Evolutionary conservation across 495 filamentous ascomycete genomes (phyloP).

Genomic region (Terfezia claveryi): DNA sequence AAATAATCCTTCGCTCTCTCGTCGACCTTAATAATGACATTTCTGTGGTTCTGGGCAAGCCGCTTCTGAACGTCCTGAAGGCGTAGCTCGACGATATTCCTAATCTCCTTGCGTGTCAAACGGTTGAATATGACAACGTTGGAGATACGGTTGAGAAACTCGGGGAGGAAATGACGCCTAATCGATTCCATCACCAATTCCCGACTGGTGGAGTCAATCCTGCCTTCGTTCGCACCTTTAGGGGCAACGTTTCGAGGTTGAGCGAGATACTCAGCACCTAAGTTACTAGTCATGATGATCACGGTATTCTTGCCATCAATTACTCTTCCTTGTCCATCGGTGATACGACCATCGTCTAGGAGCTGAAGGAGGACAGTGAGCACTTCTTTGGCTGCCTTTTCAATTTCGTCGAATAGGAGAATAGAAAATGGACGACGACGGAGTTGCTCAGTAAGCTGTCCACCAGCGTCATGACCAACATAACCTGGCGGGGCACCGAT

Average conservation of each 20-base stretch:
- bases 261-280: constrained; percentile 83
- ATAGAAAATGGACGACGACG: constrained; percentile 93
- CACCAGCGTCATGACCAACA: constrained; percentile 87
- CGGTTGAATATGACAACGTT: constrained; percentile 97
- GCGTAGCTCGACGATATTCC: constrained; percentile 85
- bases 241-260: constrained; percentile 36
- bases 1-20: constrained; percentile 77
- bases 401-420: constrained; percentile 89
- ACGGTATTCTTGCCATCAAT: constrained; percentile 95
- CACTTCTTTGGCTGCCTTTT: constrained; percentile 96
- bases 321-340: constrained; percentile 83
- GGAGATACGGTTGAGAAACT: constrained; percentile 94
- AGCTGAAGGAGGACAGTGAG: constrained; percentile 90
- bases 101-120: constrained; percentile 66
- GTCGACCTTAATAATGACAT: constrained; percentile 52
- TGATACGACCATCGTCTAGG: constrained; percentile 97
- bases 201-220: constrained; percentile 65
- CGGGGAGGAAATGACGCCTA: constrained; percentile 86
- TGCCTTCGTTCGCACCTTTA: constrained; percentile 33
- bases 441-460: constrained; percentile 82
- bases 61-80: constrained; percentile 78
- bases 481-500: constrained; percentile 95
- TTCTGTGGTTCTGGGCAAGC: constrained; percentile 54
- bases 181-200: constrained; percentile 77
- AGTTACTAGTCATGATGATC: constrained; percentile 95